Evolutionary conservation across 176 grass and related monocot genomes (phyloP), one percentile per base, ranked within the genome.

Genomic region (Carex parvula): DNA sequence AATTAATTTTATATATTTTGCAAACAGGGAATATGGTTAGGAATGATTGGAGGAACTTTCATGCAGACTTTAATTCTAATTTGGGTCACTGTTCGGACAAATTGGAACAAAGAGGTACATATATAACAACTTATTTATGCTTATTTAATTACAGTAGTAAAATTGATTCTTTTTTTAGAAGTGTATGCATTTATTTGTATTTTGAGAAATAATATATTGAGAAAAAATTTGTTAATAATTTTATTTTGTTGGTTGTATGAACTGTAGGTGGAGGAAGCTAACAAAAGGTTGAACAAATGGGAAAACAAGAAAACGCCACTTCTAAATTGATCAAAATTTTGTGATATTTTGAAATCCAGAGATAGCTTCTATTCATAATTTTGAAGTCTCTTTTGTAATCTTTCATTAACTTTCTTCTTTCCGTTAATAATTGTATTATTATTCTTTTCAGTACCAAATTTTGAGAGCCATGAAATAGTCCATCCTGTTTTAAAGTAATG

Each of bases 21-120:
- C 2, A 46, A 66, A 32, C 24, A 89, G 88, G 88, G 88, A 2
- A 86, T 90, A 37, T 90, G 88, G 88, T 58, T 42, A 24, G 88
- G 88, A 1, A 90, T 90, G 88, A 74, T 90, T 33, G 88, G 88
- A 64, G 88, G 88, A 18, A 90, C 88, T n/a, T 57, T 81, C 53
- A 84, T 90, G 73, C 88, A 90, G 65, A 90, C 88, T 67, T 2
- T 90, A 24, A 90, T 90, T 60, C 74, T 90, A 6, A 46, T 90
- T 41, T 90, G 88, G 88, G 88, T 90, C 64, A 90, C 88, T 66
- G 52, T 80, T 58, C n/a, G 81, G 54, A 87, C 88, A 64, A 86
- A 90, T 26, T 90, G 88, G 88, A 80, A 80, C 3, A 84, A 86
- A 37, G 88, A 89, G 88, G 88, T 89, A 89, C 33, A 13, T 24